Evolutionary conservation across 2,329 filamentous ascomycete species (phyloP), one percentile per base, ranked within the genome.

Genomic region (Xylariaceae sp.): DNA sequence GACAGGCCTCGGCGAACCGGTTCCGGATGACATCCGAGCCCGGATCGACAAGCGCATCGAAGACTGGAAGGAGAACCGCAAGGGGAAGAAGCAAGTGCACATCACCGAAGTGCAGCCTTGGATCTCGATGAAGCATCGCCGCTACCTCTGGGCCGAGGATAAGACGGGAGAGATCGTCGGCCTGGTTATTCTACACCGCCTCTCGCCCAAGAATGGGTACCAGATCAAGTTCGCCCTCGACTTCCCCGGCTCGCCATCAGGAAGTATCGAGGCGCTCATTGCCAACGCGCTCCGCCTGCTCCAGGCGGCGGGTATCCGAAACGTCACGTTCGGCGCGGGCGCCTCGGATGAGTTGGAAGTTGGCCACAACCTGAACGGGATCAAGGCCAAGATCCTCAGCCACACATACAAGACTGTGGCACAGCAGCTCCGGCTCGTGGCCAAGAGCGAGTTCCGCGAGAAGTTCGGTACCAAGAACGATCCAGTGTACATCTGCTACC

Each of bases 221-320:
- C 89, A 96, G 68, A 83, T 95, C 59, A 96, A 96, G 69, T 95
- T 92, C 70, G 85, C 85, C n/a, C 78, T 96, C 38, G 88, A 96
- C 63, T 95, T 96, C 71, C 89, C 88, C 0, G 79, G 78, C 17
- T 78, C 88, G 1, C 85, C 89, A n/a, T 86, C 79, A 31, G 89
- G 89, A 32, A 83, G 85, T 23, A 95, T 95, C 47, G 89, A 96
- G 66, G 75, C 83, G 28, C 76, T 92, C 28, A 84, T 94, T 35
- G 65, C 67, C 1, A 68, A 70, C 24, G 63, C 70, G 28, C 51
- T 62, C 32, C 77, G 78, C 55, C 67, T 69, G 9, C 72, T 78
- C 9, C 71, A 73, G 2, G 69, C 71, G 7, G 62, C 66, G 0
- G 83, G 83, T 17, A 70, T 78, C 33, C 74, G 71, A 38, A 74